Evolutionary conservation across 129 eudicot genomes (phyloP), one percentile per base, ranked within the genome.

Genomic region (Chrysanthemum seticuspe): DNA sequence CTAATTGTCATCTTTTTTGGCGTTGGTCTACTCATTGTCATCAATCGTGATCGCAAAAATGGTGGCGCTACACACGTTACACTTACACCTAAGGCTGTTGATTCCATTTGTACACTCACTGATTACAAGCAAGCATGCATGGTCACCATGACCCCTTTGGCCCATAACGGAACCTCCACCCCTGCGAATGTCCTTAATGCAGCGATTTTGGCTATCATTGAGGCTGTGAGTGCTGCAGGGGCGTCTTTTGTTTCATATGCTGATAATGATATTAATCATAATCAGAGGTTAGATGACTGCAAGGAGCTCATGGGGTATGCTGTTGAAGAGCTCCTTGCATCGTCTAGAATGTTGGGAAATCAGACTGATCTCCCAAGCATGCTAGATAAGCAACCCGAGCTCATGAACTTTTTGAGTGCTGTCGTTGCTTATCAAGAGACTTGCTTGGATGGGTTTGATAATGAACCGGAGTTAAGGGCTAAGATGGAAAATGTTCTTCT

Each of bases 71-170:
- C 57, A 13, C 19, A 13, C 8, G 16, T 3, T 19, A 29, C 44
- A 27, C 47, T 3, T 19, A 29, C 44, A 27, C 47, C 45, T 40
- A 5, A 40, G 47, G 0, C 47, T 40, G 13, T 63, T 63, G 25
- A 36, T 23, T 63, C 51, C 50, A 34, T 63, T 34, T 63, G 68
- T 63, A 23, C 25, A 5, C 50, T 8, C 21, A 63, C 23, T 5
- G 25, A 63, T 34, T 63, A 31, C 68, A 31, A 63, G 50, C 50
- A 63, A 31, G 50, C 68, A 63, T 63, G 51, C 68, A 63, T 34
- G 2, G 3, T 6, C 69, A 40, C 52, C 25, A n/a, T 65, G 69
- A 65, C 25, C 69, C 12, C 54, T 15, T 36, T 65, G 52, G 27
- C 6, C 14, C 27, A 65, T 5, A 62, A 25, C 48, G 6, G 8